A percentile compares a stretch with the other conserved stretches of the same genome.
phyloP scores from a whole-genome alignment of 2,329 filamentous ascomycete species.

The Botryotinia calthae region DNA sequence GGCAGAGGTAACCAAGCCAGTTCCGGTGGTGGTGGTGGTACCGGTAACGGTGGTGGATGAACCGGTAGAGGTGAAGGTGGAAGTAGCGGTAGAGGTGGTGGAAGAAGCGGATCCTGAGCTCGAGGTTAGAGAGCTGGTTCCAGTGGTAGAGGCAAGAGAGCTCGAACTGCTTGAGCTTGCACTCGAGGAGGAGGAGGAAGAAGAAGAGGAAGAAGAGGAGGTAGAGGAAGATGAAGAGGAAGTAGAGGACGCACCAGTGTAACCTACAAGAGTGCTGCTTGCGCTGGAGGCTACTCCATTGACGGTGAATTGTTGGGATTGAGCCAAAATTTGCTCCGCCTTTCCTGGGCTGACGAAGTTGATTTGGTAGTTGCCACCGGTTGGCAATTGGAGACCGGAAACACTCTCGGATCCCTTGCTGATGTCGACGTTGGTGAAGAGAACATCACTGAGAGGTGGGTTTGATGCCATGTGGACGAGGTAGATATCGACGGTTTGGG shows the following conservation, averaged over 20 bases:
- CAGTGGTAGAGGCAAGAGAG: neutral
- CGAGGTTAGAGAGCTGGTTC: conserved; percentile 1
- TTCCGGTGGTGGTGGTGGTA: neutral
- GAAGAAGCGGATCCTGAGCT: conserved; percentile 1
- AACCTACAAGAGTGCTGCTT: conserved; percentile 20
- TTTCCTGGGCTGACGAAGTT: conserved; percentile 20
- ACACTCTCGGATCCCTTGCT: conserved; percentile 1
- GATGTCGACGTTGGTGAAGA: conserved; percentile 12
- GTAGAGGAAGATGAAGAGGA: conserved; percentile 2
- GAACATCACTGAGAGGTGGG: conserved; percentile 13
- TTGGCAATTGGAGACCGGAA: conserved; percentile 16
- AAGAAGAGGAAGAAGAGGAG: neutral
- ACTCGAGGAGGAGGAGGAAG: neutral
- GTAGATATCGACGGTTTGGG: conserved; percentile 16
- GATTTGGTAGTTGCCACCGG: conserved; percentile 19
- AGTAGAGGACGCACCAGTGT: conserved; percentile 19
- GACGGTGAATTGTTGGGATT: conserved; percentile 21
- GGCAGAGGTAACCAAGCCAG: neutral
- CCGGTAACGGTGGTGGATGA: conserved; percentile 1
- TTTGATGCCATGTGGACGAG: conserved; percentile 17
- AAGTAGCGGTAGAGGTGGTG: neutral
- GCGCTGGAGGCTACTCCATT: conserved; percentile 12
- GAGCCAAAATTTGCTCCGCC: conserved; percentile 17
- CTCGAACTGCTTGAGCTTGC: neutral
- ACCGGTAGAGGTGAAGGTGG: neutral